A percentile compares a stretch with the other conserved stretches of the same genome.
These are phyloP conservation scores for Astragalus membranaceus DNA, from an alignment of 306 rosid genomes.

Conservation along the genomic window DNA sequence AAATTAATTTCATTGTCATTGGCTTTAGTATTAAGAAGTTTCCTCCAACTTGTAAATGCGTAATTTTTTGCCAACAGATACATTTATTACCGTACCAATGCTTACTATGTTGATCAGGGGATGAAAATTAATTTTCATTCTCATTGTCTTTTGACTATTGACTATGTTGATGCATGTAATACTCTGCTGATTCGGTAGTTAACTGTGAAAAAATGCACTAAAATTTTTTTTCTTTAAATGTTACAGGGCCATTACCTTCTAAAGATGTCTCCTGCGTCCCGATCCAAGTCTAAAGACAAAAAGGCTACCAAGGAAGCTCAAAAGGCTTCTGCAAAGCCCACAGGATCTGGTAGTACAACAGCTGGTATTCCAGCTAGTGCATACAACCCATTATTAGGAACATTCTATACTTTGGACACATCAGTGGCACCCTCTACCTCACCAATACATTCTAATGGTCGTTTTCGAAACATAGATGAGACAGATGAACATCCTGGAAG, in stretches of 20 bases:
- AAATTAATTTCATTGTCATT: background rate
- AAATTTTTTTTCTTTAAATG: conserved; percentile 8
- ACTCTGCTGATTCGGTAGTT: background rate
- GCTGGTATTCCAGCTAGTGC: conserved; percentile 78
- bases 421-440: conserved; percentile 46
- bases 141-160: background rate
- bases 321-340: conserved; percentile 52
- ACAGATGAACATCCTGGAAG: conserved; percentile 79
- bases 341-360: conserved; percentile 56
- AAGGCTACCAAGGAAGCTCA: conserved; percentile 71
- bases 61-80: background rate
- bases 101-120: background rate
- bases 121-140: background rate
- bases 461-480: conserved; percentile 87
- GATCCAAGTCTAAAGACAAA: conserved; percentile 83
- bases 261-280: conserved; percentile 83
- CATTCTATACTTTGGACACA: conserved; percentile 74
- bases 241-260: conserved; percentile 31
- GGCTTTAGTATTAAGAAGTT: background rate
- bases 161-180: background rate
- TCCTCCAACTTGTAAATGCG: background rate
- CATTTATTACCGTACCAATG: background rate
- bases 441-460: conserved; percentile 61
- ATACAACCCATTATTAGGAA: conserved; percentile 83
- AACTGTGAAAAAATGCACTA: background rate